Evolutionary conservation across 257 asterid species (phyloP).

Genomic region (Ilex asprella): DNA sequence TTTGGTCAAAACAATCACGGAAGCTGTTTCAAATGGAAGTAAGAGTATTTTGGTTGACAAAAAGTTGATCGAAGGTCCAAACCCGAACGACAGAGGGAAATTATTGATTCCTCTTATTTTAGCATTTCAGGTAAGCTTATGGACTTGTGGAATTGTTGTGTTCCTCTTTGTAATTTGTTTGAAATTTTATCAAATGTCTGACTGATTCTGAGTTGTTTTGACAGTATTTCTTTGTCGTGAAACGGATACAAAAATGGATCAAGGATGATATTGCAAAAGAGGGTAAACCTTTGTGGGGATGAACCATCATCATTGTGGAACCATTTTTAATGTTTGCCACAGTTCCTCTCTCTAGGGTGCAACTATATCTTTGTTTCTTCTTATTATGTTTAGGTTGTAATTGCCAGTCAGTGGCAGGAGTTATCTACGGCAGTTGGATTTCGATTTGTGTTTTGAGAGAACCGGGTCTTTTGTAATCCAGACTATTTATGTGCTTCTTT

Average conservation of each 20-base stretch:
- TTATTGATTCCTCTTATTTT: slow-evolving; percentile 61
- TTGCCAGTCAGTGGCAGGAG: too few relatives aligned
- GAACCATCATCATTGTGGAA: slow-evolving; percentile 8
- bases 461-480: too few relatives aligned
- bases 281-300: slow-evolving; percentile 48
- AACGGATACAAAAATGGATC: slow-evolving; percentile 57
- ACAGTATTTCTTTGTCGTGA: slow-evolving; percentile 69
- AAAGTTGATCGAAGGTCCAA: slow-evolving; percentile 85
- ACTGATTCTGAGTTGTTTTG: neutral
- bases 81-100: slow-evolving; percentile 73
- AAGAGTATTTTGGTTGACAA: slow-evolving; percentile 59
- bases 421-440: too few relatives aligned
- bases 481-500: too few relatives aligned
- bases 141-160: neutral
- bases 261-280: slow-evolving; percentile 51
- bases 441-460: too few relatives aligned
- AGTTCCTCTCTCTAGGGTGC: neutral
- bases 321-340: too few relatives aligned
- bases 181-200: neutral
- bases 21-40: slow-evolving; percentile 57
- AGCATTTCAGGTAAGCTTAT: slow-evolving; percentile 62
- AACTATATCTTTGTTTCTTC: neutral
- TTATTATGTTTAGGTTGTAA: neutral
- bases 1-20: slow-evolving; percentile 57
- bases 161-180: neutral